Conservation (phyloP, 2,329 filamentous ascomycete genomes). For the Cladosporium sp. region DNA sequence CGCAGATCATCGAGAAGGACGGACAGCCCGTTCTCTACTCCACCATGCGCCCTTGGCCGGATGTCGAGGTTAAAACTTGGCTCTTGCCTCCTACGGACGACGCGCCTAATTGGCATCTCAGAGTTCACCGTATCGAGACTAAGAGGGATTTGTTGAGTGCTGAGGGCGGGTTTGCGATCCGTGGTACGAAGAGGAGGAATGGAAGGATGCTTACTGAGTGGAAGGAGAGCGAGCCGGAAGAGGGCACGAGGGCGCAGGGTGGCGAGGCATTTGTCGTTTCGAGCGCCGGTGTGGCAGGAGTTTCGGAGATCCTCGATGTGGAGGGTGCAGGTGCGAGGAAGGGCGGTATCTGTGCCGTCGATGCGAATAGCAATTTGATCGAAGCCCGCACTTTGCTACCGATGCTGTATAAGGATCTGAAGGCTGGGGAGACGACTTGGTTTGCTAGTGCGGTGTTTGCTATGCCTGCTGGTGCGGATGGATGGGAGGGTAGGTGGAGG, state of each 20-base stretch:
- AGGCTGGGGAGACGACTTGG: slow-evolving; percentile 56
- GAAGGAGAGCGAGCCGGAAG: slow-evolving; percentile 31
- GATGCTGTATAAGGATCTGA: slow-evolving; percentile 59
- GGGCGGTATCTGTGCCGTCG: slow-evolving; percentile 66
- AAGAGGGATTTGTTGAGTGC: slow-evolving; percentile 62
- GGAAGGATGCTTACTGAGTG: slow-evolving; percentile 48
- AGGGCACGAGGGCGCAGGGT: slow-evolving; percentile 37
- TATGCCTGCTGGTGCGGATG: slow-evolving; percentile 54
- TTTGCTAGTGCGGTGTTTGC: slow-evolving; percentile 69
- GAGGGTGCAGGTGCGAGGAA: slow-evolving; percentile 18
- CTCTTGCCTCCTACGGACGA: slow-evolving; percentile 57
- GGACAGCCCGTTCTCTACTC: slow-evolving; percentile 59
- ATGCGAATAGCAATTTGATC: slow-evolving; percentile 73
- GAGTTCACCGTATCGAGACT: slow-evolving; percentile 58
- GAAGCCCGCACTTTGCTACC: slow-evolving; percentile 69
- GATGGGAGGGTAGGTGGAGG: slow-evolving; percentile 51
- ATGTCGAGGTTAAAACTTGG: slow-evolving; percentile 62
- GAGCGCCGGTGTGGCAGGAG: slow-evolving; percentile 47
- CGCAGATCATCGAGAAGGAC: slow-evolving; percentile 55
- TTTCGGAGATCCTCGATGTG: slow-evolving; percentile 40
- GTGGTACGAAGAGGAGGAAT: slow-evolving; percentile 55
- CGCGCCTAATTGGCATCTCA: slow-evolving; percentile 65
- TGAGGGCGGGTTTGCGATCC: slow-evolving; percentile 70
- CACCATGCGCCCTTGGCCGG: slow-evolving; percentile 64
- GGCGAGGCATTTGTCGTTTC: slow-evolving; percentile 42